Evolutionary conservation across 768 basidiomycete genomes (phyloP).

Genomic region (Suillus clintonianus): DNA sequence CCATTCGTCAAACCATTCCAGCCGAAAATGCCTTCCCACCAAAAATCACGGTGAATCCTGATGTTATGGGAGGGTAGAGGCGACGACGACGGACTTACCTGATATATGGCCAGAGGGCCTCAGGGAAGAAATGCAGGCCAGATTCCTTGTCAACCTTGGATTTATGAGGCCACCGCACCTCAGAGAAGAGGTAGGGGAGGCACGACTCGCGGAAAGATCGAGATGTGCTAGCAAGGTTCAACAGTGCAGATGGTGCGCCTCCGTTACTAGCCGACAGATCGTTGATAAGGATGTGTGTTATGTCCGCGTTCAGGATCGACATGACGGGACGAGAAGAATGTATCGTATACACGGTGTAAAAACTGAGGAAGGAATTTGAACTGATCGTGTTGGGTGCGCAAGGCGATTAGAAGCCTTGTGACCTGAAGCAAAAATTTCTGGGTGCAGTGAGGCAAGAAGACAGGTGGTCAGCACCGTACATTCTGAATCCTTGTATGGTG

Average conservation of each 20-base stretch:
- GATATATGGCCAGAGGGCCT: slow-evolving; percentile 30
- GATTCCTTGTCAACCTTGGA: slow-evolving; percentile 23
- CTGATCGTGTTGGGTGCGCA: slow-evolving; percentile 1
- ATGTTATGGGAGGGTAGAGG: not conserved
- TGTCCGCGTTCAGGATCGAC: slow-evolving; percentile 35
- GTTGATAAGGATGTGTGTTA: slow-evolving; percentile 33
- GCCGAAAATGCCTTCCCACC: slow-evolving; percentile 27
- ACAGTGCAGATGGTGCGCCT: slow-evolving; percentile 13
- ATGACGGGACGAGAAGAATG: slow-evolving; percentile 13
- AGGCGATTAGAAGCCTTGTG: slow-evolving; percentile 4
- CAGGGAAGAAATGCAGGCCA: slow-evolving; percentile 32
- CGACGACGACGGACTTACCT: slow-evolving; percentile 17
- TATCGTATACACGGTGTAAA: slow-evolving; percentile 4
- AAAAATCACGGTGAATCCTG: not conserved
- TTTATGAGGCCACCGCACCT: slow-evolving; percentile 35
- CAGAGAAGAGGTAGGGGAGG: slow-evolving; percentile 33
- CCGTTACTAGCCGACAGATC: slow-evolving; percentile 19
- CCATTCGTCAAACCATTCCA: slow-evolving; percentile 39
- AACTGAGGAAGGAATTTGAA: slow-evolving; percentile 5
- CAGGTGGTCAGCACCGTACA: slow-evolving; percentile 6
- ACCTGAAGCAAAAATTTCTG: slow-evolving; percentile 1
- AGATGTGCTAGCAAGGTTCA: slow-evolving; percentile 24
- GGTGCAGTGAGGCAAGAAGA: slow-evolving; percentile 6
- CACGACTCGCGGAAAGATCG: slow-evolving; percentile 29
- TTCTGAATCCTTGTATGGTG: slow-evolving; percentile 5